These are phyloP conservation scores for Irineochytrium annulatum DNA, from an alignment of 192 early-diverging fungal genomes.

Conservation along the genomic window DNA sequence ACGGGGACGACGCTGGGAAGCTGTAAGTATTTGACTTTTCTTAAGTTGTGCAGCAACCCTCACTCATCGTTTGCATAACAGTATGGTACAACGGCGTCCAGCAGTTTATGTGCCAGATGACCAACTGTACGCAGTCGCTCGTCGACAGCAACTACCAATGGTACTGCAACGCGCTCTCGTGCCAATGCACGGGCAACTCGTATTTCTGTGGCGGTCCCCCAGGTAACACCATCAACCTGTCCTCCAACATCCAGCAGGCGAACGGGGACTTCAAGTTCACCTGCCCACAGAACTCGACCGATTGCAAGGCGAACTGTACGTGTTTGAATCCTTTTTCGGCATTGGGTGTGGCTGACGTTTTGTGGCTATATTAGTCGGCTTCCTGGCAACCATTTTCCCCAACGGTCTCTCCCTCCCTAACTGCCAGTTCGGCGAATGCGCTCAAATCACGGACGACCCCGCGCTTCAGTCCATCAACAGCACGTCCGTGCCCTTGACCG, in stretches of 20 bases:
- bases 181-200: slow-evolving; percentile 42
- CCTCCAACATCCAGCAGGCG: slow-evolving; percentile 29
- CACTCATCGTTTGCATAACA: slow-evolving; percentile 10
- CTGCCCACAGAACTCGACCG: slow-evolving; percentile 35
- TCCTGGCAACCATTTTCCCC: slow-evolving; percentile 47
- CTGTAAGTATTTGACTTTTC: background rate
- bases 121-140: slow-evolving; percentile 35
- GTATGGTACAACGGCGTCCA: slow-evolving; percentile 45
- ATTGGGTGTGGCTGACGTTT: background rate
- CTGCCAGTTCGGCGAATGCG: slow-evolving; percentile 59
- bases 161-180: slow-evolving; percentile 38
- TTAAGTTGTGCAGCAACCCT: background rate
- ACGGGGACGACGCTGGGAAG: background rate
- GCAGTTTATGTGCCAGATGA: slow-evolving; percentile 50
- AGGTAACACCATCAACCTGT: slow-evolving; percentile 35
- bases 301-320: slow-evolving; percentile 40
- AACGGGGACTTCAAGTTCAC: slow-evolving; percentile 38
- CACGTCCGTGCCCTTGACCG: background rate
- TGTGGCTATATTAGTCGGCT: slow-evolving; percentile 25
- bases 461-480: slow-evolving; percentile 8
- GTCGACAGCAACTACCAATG: slow-evolving; percentile 20
- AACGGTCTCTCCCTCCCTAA: slow-evolving; percentile 43
- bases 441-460: slow-evolving; percentile 35
- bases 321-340: background rate
- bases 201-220: slow-evolving; percentile 53